A percentile compares a stretch with the other conserved stretches of the same genome.
Conservation (phyloP, 2,329 filamentous ascomycete species). For the Pseudocercospora fuligena region DNA sequence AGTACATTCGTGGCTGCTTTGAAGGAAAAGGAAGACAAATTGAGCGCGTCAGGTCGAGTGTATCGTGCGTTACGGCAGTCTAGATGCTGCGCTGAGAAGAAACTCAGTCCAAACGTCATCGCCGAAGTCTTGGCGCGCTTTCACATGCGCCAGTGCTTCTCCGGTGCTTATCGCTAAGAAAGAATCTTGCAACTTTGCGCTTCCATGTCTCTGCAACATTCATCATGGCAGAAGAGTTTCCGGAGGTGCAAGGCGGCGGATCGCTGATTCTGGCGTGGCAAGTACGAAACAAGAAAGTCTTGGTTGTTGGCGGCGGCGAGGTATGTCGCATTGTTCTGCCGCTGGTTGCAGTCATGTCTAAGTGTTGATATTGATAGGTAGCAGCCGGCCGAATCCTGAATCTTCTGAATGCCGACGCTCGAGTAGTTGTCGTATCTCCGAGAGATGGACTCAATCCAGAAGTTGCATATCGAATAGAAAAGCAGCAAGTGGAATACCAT, state of each 20-base stretch:
- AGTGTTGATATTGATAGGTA: conserved; percentile 63
- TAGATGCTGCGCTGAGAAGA: too few species aligned
- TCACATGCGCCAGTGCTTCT: background rate
- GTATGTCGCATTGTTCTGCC: conserved; percentile 56
- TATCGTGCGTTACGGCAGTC: too few species aligned
- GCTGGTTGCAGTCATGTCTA: conserved; percentile 8
- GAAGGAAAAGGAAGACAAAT: too few species aligned
- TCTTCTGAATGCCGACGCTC: conserved; percentile 91
- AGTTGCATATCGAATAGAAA: conserved; percentile 78
- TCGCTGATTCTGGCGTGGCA: conserved; percentile 97
- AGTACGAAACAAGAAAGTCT: conserved; percentile 81
- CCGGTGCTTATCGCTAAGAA: background rate
- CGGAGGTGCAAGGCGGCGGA: conserved; percentile 83
- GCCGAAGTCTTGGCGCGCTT: background rate
- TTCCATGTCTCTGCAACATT: background rate
- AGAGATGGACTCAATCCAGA: conserved; percentile 79
- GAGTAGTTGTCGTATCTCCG: conserved; percentile 84
- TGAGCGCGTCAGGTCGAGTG: too few species aligned
- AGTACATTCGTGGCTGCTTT: too few species aligned
- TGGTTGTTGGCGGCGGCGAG: conserved; percentile 96
- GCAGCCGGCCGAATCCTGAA: conserved; percentile 93
- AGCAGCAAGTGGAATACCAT: conserved; percentile 76
- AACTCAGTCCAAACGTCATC: background rate
- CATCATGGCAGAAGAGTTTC: conserved; percentile 57
- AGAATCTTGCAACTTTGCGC: conserved; percentile 28